A percentile compares a stretch with the other conserved stretches of the same genome.
Evolutionary conservation across 108 stramenopile species (phyloP).

Genomic region (Nitzschia sp.): DNA sequence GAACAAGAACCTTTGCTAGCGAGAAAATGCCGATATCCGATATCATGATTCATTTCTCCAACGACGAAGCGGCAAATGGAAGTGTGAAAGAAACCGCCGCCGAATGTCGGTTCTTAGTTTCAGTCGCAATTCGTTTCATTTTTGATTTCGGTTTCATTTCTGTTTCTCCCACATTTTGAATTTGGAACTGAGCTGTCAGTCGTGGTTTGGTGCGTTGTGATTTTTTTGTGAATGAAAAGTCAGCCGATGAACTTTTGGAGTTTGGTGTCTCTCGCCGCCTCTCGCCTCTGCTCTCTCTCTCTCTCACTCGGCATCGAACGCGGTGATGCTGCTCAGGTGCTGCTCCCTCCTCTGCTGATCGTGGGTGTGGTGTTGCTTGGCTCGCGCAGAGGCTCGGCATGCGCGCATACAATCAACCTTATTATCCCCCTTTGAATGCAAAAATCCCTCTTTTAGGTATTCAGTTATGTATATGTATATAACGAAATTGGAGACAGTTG

Average conservation of each 20-base stretch:
- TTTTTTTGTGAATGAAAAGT: not conserved
- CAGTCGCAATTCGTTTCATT: not conserved
- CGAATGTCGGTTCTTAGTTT: not conserved
- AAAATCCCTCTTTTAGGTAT: not conserved
- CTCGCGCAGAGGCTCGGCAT: conserved; percentile 2
- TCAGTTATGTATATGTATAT: not conserved
- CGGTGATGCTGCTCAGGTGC: not conserved
- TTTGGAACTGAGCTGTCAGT: not conserved
- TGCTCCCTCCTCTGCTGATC: too few species aligned
- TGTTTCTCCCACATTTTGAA: not conserved
- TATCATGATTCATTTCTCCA: too few species aligned
- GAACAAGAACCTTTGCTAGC: too few species aligned
- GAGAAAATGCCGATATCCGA: too few species aligned
- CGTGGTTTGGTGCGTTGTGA: not conserved
- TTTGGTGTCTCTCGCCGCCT: too few species aligned
- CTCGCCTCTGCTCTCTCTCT: too few species aligned
- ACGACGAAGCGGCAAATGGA: not conserved
- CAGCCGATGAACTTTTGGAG: not conserved
- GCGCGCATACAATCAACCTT: not conserved
- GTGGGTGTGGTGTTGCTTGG: not conserved
- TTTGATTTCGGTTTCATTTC: not conserved
- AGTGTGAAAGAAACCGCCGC: conserved; percentile 1
- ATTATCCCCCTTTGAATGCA: not conserved
- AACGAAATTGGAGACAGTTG: not conserved
- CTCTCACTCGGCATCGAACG: not conserved